phyloP scores from a whole-genome alignment of 176 grass and related monocot genomes.

The Carex pumila region DNA sequence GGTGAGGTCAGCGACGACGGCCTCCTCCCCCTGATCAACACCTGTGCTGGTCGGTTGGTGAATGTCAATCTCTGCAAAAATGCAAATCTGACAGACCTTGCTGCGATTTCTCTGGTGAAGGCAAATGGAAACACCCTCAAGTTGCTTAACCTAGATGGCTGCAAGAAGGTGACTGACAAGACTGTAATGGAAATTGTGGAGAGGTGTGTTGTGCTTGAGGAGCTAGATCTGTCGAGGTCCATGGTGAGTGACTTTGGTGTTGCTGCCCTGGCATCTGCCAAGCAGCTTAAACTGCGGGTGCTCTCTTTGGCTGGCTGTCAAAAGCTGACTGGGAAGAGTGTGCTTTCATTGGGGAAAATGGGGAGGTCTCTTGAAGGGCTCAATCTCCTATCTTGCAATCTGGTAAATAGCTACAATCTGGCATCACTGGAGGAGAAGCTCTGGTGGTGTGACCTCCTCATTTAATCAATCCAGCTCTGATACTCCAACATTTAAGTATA shows the following conservation, averaged over 20 bases:
- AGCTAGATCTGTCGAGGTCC: constrained; percentile 83
- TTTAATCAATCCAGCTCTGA: constrained; percentile 29
- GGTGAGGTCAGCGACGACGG: constrained; percentile 53
- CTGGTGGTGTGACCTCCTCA: constrained; percentile 85
- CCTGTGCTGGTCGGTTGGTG: constrained; percentile 44
- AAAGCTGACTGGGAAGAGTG: constrained; percentile 72
- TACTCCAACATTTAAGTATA: constrained; percentile 14
- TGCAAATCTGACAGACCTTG: constrained; percentile 58
- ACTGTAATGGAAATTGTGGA: constrained; percentile 63
- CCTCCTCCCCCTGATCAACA: constrained; percentile 67
- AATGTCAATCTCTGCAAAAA: constrained; percentile 74
- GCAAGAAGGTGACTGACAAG: constrained; percentile 77
- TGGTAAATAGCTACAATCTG: constrained; percentile 56
- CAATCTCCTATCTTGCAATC: constrained; percentile 82
- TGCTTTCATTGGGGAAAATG: constrained; percentile 72
- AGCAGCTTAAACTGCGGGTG: constrained; percentile 54
- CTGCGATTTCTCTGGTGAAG: constrained; percentile 53
- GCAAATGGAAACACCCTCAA: constrained; percentile 56
- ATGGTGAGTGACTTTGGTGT: constrained; percentile 78
- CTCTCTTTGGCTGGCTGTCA: constrained; percentile 71
- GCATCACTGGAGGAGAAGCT: constrained; percentile 71
- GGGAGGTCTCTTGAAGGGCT: constrained; percentile 57
- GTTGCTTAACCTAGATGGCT: constrained; percentile 75
- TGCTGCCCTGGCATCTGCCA: constrained; percentile 55
- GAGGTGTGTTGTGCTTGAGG: constrained; percentile 49